Evolutionary conservation across 441 rosid genomes (phyloP).

Genomic region (Pelargonium australe): DNA sequence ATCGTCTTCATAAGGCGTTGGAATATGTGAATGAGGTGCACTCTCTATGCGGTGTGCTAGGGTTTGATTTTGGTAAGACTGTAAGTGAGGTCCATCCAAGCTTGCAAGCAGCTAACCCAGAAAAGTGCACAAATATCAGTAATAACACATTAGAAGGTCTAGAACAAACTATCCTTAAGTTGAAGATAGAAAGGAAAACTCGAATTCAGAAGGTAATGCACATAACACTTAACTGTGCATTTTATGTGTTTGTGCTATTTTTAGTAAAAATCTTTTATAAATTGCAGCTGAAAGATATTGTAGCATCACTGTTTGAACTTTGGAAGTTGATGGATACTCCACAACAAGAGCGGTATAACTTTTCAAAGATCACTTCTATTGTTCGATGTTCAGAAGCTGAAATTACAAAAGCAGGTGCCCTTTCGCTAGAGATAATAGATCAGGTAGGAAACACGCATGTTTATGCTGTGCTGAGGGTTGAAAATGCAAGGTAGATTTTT

Average conservation of each 20-base stretch:
- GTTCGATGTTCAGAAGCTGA: constrained; percentile 60
- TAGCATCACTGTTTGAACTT: constrained; percentile 54
- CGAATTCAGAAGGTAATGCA: constrained; percentile 64
- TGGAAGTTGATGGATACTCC: constrained; percentile 97
- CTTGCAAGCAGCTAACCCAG: constrained; percentile 55
- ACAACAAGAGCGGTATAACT: constrained; percentile 48
- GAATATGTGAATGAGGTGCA: constrained; percentile 77
- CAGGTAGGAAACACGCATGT: constrained; percentile 36
- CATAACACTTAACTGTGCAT: background rate
- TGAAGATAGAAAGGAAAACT: constrained; percentile 64
- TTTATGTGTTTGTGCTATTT: constrained; percentile 6
- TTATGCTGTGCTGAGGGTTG: constrained; percentile 7
- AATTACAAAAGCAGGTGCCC: constrained; percentile 57
- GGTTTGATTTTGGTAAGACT: constrained; percentile 70
- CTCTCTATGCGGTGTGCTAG: constrained; percentile 75
- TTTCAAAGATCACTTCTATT: constrained; percentile 44
- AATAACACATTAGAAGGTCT: constrained; percentile 71
- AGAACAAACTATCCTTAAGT: constrained; percentile 54
- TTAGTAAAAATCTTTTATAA: constrained; percentile 14
- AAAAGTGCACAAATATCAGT: constrained; percentile 82
- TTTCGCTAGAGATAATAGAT: constrained; percentile 59
- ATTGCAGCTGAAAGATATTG: constrained; percentile 71
- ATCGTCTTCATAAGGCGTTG: constrained; percentile 79
- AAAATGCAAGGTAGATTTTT: constrained; percentile 8
- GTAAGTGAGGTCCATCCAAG: constrained; percentile 94